Percentiles rank a stretch among this genome's conserved stretches.
Conservation (phyloP, 2,329 filamentous ascomycete genomes). For the Capronia americana region DNA sequence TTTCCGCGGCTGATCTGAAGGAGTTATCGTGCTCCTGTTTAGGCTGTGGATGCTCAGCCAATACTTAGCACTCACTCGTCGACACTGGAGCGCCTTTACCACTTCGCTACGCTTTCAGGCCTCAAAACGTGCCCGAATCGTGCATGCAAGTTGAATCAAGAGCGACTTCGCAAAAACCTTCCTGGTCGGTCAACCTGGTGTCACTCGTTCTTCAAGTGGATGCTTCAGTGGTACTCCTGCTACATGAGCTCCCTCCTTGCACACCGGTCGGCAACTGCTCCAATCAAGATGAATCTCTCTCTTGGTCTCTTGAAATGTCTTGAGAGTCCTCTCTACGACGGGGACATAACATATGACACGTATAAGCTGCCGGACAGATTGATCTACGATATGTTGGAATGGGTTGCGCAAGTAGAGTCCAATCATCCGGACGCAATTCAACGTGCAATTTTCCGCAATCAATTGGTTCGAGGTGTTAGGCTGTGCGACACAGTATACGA, state of each 20-base stretch:
- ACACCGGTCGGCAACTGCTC: background rate
- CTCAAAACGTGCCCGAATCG: constrained; percentile 2
- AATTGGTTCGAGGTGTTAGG: background rate
- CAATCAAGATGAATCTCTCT: constrained; percentile 5
- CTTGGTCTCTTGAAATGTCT: constrained; percentile 6
- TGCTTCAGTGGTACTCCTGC: constrained; percentile 14
- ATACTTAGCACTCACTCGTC: background rate
- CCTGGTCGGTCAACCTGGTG: constrained; percentile 14
- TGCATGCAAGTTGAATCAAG: constrained; percentile 4
- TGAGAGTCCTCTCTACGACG: background rate
- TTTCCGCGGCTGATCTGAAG: too few relatives aligned
- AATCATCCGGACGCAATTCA: background rate
- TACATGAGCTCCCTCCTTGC: background rate
- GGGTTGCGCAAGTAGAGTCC: constrained; percentile 2
- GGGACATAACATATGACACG: background rate
- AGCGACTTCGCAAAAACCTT: background rate
- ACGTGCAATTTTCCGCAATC: background rate
- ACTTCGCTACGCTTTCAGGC: constrained; percentile 1
- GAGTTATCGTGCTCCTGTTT: background rate
- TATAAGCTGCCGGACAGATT: constrained; percentile 6
- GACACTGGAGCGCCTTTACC: constrained; percentile 15
- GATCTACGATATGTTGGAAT: constrained; percentile 19
- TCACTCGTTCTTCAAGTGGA: constrained; percentile 12
- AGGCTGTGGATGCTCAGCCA: background rate
- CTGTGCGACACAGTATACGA: constrained; percentile 8